Conservation (phyloP, 176 grass and related monocot genomes). For the Elaeis guineensis region DNA sequence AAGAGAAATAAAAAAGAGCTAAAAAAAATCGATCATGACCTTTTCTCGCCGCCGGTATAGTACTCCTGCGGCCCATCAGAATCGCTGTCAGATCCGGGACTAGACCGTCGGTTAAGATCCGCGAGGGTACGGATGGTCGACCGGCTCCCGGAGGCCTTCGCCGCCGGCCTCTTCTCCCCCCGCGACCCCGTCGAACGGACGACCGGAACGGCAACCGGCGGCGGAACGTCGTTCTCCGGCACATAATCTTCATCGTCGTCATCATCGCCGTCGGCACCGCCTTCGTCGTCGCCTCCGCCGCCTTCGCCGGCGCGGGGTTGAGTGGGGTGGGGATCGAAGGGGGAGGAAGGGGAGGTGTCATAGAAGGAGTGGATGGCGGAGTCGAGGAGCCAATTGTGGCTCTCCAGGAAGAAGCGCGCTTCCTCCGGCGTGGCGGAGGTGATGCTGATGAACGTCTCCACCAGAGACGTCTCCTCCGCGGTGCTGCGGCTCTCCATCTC, state of each 20-base stretch:
- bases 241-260: constrained; percentile 28
- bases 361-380: constrained; percentile 66
- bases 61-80: constrained; percentile 42
- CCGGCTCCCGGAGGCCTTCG: constrained; percentile 7
- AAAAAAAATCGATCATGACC: constrained; percentile 34
- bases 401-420: constrained; percentile 79
- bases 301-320: not conserved
- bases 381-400: constrained; percentile 71
- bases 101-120: constrained; percentile 20
- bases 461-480: constrained; percentile 30
- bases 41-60: constrained; percentile 50
- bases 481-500: too few species aligned
- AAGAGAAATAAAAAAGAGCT: not conserved
- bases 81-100: constrained; percentile 23
- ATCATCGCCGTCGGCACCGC: constrained; percentile 17
- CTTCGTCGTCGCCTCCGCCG: constrained; percentile 29
- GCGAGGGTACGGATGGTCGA: constrained; percentile 23
- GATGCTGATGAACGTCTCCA: constrained; percentile 56
- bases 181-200: constrained; percentile 4
- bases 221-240: constrained; percentile 1
- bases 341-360: constrained; percentile 27
- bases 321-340: not conserved
- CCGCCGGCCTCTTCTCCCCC: constrained; percentile 21
- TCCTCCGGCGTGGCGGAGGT: constrained; percentile 58
- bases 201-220: too few species aligned